These are phyloP conservation scores for Dactylellina cionopaga DNA, from an alignment of 2,329 filamentous ascomycete genomes.

Conservation along the genomic window DNA sequence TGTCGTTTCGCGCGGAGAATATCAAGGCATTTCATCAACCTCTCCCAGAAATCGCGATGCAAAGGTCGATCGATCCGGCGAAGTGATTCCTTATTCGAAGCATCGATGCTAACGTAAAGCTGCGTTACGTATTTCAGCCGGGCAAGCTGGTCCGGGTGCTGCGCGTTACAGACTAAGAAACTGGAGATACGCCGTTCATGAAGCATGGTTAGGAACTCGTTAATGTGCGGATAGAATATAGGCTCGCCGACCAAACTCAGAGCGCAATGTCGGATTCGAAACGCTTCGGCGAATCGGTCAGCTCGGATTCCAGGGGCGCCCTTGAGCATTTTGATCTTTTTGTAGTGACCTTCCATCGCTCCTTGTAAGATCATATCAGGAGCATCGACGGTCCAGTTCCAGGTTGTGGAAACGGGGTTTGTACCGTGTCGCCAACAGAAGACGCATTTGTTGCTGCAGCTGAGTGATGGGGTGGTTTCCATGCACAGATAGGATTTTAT, in stretches of 20 bases:
- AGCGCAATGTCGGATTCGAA: conserved; percentile 92
- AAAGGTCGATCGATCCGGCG: conserved; percentile 89
- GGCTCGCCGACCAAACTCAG: conserved; percentile 92
- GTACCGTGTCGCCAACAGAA: conserved; percentile 99
- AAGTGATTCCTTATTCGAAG: conserved; percentile 86
- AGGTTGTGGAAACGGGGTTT: conserved; percentile 94
- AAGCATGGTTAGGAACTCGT: conserved; percentile 84
- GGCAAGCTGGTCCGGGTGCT: conserved; percentile 90
- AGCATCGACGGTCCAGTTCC: conserved; percentile 94
- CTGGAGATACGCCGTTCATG: conserved; percentile 88
- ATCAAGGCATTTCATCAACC: conserved; percentile 88
- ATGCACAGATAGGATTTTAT: conserved; percentile 97
- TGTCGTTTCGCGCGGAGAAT: conserved; percentile 85
- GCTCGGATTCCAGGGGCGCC: conserved; percentile 92
- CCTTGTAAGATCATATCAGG: conserved; percentile 89
- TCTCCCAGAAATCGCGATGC: conserved; percentile 96
- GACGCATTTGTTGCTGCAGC: conserved; percentile 97
- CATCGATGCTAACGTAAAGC: conserved; percentile 95
- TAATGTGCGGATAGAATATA: conserved; percentile 99
- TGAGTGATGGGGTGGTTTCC: conserved; percentile 95
- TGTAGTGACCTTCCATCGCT: conserved; percentile 90
- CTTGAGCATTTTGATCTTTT: conserved; percentile 97
- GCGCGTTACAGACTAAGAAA: conserved; percentile 96
- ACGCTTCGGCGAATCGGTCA: conserved; percentile 90
- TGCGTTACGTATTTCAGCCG: conserved; percentile 87